phyloP scores from a whole-genome alignment of 2,329 filamentous ascomycete genomes.

The Fusarium mangiferae region DNA sequence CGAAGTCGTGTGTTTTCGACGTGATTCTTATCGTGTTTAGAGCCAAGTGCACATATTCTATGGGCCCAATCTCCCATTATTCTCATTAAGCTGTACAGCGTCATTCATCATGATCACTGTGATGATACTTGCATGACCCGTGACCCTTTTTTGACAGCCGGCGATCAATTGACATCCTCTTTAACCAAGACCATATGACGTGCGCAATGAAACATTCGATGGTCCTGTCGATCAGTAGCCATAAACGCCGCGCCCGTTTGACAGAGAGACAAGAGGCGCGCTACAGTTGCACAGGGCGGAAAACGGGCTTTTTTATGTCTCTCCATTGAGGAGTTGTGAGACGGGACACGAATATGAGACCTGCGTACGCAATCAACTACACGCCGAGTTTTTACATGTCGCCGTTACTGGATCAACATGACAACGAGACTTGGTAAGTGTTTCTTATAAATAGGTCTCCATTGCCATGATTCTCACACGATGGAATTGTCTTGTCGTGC shows the following conservation, averaged over 20 bases:
- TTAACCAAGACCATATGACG: conserved; percentile 15
- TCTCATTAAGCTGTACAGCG: not conserved
- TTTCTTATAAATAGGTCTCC: not conserved
- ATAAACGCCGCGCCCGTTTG: conserved; percentile 21
- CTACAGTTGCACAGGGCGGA: not conserved
- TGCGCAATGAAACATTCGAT: conserved; percentile 18
- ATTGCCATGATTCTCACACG: not conserved
- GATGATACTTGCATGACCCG: not conserved
- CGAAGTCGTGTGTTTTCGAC: not conserved
- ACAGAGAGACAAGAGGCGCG: conserved; percentile 12
- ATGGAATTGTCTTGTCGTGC: not conserved
- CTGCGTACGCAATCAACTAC: conserved; percentile 24
- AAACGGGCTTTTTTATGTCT: conserved; percentile 6
- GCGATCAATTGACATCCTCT: not conserved
- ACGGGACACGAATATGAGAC: conserved; percentile 31
- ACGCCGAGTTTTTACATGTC: not conserved
- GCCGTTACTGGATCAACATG: not conserved
- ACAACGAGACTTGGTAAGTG: not conserved
- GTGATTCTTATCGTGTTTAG: not conserved
- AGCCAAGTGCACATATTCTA: not conserved
- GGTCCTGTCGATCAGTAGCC: conserved; percentile 19
- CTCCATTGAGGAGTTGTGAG: not conserved
- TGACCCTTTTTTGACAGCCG: not conserved
- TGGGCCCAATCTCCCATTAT: not conserved
- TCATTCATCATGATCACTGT: not conserved